Evolutionary conservation across 495 filamentous ascomycete genomes (phyloP), one percentile per base, ranked within the genome.

Genomic region (Penicillium coffeae): DNA sequence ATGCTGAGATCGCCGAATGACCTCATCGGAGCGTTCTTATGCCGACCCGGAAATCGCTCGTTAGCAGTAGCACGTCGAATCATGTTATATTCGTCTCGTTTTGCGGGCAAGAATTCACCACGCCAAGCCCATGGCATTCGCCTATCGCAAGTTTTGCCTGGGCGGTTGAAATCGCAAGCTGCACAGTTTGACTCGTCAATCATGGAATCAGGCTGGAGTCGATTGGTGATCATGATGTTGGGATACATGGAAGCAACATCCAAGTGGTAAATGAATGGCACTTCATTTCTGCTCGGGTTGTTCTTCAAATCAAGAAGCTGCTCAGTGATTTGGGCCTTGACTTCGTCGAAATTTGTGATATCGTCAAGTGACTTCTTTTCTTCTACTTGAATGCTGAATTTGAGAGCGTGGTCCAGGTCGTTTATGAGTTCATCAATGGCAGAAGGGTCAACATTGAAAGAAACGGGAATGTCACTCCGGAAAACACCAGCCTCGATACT

Each of bases 221-320:
- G 88, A 60, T 99, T 99, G 8, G 94, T 99, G 3, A 93, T 97
- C 94, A 99, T 99, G 68, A 99, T 99, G 63, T 99, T 99, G 14
- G 93, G 93, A 65, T 99, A 99, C 93, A 99, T 99, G 43, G 93
- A 95, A 13, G 93, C 93, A 38, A 99, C 93, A 57, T 99, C 93
- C 63, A 99, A 75, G 75, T 99, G 93, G 66, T 99, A 99, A 45
- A 99, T 99, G 27, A 89, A 84, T 1, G 93, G 93, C 20, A 83
- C 76, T 62, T 99, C 93, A 48, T 75, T 78, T 43, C 93, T 75
- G 50, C 87, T 86, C 0, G 93, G 91, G 0, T 85, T 89, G 32
- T 81, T 73, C 64, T 88, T 95, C 25, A 99, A 75, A 54, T 82
- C 76, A 10, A 81, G 69, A 32, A 99, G 69, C 42, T 78, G 82